Conservation (phyloP, 345 rosid genomes). For the Aurinia saxatilis region DNA sequence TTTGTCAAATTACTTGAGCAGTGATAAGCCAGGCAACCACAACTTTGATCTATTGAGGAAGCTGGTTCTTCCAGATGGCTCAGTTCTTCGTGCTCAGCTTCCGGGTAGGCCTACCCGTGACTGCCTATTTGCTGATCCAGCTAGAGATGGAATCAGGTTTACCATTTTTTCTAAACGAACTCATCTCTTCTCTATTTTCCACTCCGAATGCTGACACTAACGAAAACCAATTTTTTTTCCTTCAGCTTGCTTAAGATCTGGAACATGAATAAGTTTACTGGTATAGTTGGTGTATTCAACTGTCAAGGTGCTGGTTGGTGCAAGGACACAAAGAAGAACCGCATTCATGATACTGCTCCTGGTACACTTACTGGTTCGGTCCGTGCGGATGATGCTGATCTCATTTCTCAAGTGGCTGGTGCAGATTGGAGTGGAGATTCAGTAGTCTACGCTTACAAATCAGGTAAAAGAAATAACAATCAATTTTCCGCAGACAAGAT, state of each 20-base stretch:
- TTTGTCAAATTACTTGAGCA: conserved; percentile 18
- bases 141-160: conserved; percentile 77
- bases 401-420: conserved; percentile 60
- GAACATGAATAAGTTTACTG: conserved; percentile 79
- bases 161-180: not conserved
- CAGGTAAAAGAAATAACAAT: conserved; percentile 42
- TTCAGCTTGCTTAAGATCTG: conserved; percentile 83
- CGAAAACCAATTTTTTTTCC: not conserved
- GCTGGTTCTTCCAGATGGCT: conserved; percentile 94
- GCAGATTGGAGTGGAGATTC: conserved; percentile 74
- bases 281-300: conserved; percentile 89
- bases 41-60: conserved; percentile 72
- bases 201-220: not conserved
- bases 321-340: conserved; percentile 66
- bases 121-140: conserved; percentile 82
- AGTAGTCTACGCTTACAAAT: conserved; percentile 56
- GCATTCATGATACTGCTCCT: conserved; percentile 78
- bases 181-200: not conserved
- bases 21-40: conserved; percentile 97
- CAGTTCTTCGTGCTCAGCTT: conserved; percentile 74
- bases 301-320: conserved; percentile 99
- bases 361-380: conserved; percentile 66
- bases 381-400: conserved; percentile 70
- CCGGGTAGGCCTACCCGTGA: conserved; percentile 95
- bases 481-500: not conserved